Base-by-base conservation (phyloP, 108 stramenopile genomes). In the Bacterosira constricta region DNA sequence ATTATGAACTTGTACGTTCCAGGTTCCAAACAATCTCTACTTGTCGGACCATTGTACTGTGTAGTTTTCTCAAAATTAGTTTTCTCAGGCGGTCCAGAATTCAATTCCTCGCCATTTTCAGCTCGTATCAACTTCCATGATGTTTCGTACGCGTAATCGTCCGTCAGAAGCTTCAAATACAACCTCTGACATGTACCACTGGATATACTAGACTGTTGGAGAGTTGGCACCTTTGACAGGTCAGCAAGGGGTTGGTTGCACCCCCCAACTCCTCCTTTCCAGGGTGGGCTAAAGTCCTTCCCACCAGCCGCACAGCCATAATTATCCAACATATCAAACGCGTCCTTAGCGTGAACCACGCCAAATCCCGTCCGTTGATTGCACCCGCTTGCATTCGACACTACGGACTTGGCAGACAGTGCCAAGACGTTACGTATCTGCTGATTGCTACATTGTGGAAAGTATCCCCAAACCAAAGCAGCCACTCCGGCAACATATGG, bases 401-500 rank as follows among this genome's bases (percentile, higher is more conserved):
- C 41, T 26, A 54, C 56, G 20, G 36, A 34, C 21, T 34, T 57
- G 27, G 81, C 81, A n/a, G 71, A 61, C 29, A 34, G 20, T n/a
- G 67, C 42, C 11, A 88, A 50, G 15, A 73, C 85, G 56, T 79
- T 64, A 11, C 83, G 57, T 25, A 86, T 71, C 50, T 89, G 85
- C 46, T 73, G 52, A 15, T 75, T 79, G 0, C 64, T 71, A 17
- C 80, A 78, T 10, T 77, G 30, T 31, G 83, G 82, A n/a, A 79
- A 68, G 38, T 68, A 74, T 23, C 75, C 71, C 75, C 81, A 77
- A 47, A 87, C 57, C 1, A 85, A 50, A 27, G 88, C 90, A 7
- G 74, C 50, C 1, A 84, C 75, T 27, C 90, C 90, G 11, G 81
- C 80, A 18, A 84, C 88, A 58, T 77, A 85, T 23, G 90, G 90